Evolutionary conservation across 148 eudicot species (phyloP), one percentile per base, ranked within the genome.

Genomic region (Rhododendron ferrugineum): DNA sequence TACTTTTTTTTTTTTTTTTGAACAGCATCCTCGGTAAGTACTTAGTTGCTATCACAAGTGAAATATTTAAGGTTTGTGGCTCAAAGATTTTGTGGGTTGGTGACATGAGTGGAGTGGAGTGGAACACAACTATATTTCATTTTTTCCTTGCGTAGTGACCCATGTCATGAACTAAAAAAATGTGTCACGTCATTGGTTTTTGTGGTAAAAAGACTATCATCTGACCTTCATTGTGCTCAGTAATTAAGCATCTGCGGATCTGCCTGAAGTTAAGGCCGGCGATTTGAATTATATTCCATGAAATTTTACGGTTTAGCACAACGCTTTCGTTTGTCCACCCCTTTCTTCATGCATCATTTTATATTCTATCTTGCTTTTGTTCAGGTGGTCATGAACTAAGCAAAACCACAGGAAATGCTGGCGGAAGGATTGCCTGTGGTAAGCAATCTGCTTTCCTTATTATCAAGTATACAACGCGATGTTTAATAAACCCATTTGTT

Each of bases 391-490:
- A 94, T 85, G 97, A 92, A 72, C 95, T 94, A 60, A 94, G 97
- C 93, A 94, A 94, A 87, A 40, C 80, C 79, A 93, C 97, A 3
- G 97, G 95, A 86, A 94, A 94, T 88, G 97, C 97, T 74, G 97
- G 97, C 44, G 96, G 94, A 87, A 88, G 96, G 81, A 66, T 92
- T 85, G 96, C 96, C 88, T 94, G 96, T 54, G 97, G 97, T 94
- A 91, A 86, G 93, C 52, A 56, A 18, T 40, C 52, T 68, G 49
- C 37, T 84, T 78, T 82, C 46, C 52, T 3, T 26, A 26, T 77
- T 23, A 58, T 32, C 1, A 70, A 70, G 0, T 16, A 16, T 3
- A 44, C 30, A 3, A 32, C 56, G 1, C 4, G 1, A 15, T 15
- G 58, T 68, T 68, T 68, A 18, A 13, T 62, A 8, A 8, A 54